Conservation (phyloP, 108 stramenopile species). For the Stephanodiscus minutulus region DNA sequence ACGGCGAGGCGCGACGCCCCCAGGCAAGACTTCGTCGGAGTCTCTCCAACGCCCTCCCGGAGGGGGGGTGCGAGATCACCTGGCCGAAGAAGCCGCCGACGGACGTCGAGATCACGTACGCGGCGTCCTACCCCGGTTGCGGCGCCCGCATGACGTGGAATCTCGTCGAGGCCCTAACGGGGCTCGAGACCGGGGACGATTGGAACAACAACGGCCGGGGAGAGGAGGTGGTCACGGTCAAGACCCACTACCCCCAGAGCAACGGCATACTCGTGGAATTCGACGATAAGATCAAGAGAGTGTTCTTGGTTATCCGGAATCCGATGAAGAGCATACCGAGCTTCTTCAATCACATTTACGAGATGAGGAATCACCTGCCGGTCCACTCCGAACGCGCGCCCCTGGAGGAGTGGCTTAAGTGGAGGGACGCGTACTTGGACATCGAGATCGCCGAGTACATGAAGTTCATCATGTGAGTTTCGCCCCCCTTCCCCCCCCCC, state of each 20-base stretch:
- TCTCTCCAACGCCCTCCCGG: slow-evolving; percentile 45
- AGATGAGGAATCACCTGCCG: slow-evolving; percentile 52
- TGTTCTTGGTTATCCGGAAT: slow-evolving; percentile 52
- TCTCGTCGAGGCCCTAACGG: slow-evolving; percentile 56
- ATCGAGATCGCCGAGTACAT: slow-evolving; percentile 48
- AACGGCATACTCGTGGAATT: slow-evolving; percentile 46
- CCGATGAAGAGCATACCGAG: slow-evolving; percentile 53
- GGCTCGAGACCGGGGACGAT: slow-evolving; percentile 55
- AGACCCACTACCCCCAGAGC: slow-evolving; percentile 60
- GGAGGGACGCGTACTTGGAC: slow-evolving; percentile 54
- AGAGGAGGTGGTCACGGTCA: slow-evolving; percentile 49
- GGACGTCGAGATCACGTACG: slow-evolving; percentile 47
- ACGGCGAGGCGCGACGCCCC: background rate
- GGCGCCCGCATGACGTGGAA: slow-evolving; percentile 60
- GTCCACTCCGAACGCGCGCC: slow-evolving; percentile 58
- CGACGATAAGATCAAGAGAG: slow-evolving; percentile 37
- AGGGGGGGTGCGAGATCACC: slow-evolving; percentile 50
- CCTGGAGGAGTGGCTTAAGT: slow-evolving; percentile 57
- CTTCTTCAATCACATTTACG: slow-evolving; percentile 58
- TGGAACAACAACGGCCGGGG: slow-evolving; percentile 58
- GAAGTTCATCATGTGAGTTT: slow-evolving; percentile 47
- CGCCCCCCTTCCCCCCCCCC: background rate
- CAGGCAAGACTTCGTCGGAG: background rate
- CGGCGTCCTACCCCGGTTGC: slow-evolving; percentile 60
- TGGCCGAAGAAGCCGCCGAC: slow-evolving; percentile 42